Base-by-base conservation (phyloP, 1,139 yeast genomes). In the Spathaspora sp. region DNA sequence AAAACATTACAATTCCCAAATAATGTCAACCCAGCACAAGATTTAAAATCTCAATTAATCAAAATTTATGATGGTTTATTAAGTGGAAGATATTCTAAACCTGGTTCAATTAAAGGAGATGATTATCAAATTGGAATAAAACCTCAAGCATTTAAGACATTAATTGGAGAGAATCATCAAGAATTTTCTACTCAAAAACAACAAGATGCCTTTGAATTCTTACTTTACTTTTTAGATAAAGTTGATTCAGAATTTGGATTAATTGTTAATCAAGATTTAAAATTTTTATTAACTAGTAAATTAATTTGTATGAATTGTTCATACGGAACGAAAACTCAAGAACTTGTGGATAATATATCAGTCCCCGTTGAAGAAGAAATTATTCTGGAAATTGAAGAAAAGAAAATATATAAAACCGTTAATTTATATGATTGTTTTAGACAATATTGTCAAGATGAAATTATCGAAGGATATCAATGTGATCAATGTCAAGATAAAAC, bases 141-240 rank as follows among this genome's bases (percentile, higher is more conserved):
- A 46, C 97, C 97, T 0, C 71, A 81, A 1, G 76, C 84, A 48
- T 84, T 93, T 64, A 93, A 91, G 62, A 70, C 79, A 3, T 69
- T 89, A 24, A 73, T 95, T 46, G 97, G 97, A 1, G 78, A 78
- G 46, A 82, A 81, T 39, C 95, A 93, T 63, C 74, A 76, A 13
- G 99, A 93, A 59, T 93, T 93, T 58, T 76, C 84, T 41, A 84
- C 96, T 0, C 88, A 85, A 76, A 81, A 83, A 56, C 99, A 93
- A 60, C 99, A 93, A 63, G 99, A 93, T 70, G 95, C 98, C 0
- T 87, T 85, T 71, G 99, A 93, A 62, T 95, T 90, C 60, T 76
- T 90, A 63, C 69, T 81, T 8, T 85, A 84, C 60, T 65, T 91
- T 17, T 58, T 85, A 34, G 88, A 85, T 48, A 77, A 80, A 53